A percentile compares a stretch with the other conserved stretches of the same genome.
These are phyloP conservation scores for Rhododendron ferrugineum DNA, from an alignment of 148 eudicot genomes.

Conservation along the genomic window DNA sequence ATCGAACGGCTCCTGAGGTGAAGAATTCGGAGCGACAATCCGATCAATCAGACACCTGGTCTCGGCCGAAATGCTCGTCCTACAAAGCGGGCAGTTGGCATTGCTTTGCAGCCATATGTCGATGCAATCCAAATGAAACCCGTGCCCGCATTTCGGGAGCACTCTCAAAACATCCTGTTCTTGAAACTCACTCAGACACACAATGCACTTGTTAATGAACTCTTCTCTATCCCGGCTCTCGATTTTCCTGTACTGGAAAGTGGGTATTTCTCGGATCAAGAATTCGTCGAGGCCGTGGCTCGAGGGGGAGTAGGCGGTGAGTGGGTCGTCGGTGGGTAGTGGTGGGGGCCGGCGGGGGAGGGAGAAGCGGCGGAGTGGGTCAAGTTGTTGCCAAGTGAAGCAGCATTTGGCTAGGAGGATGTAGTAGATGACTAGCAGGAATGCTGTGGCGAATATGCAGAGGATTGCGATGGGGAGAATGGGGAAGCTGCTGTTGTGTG, in stretches of 20 bases:
- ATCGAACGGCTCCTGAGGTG: neutral
- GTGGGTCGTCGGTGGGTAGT: slow-evolving; percentile 18
- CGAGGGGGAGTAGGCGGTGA: slow-evolving; percentile 49
- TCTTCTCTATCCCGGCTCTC: slow-evolving; percentile 9
- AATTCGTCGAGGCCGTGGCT: slow-evolving; percentile 60
- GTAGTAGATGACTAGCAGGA: slow-evolving; percentile 61
- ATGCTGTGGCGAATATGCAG: slow-evolving; percentile 50
- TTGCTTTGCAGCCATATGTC: slow-evolving; percentile 78
- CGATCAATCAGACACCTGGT: slow-evolving; percentile 28
- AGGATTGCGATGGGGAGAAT: slow-evolving; percentile 47
- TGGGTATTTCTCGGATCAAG: slow-evolving; percentile 62
- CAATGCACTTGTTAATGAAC: slow-evolving; percentile 54
- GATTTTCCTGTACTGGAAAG: slow-evolving; percentile 43
- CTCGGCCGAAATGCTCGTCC: slow-evolving; percentile 60
- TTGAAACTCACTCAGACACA: slow-evolving; percentile 62
- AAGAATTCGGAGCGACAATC: neutral
- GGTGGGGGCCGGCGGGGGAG: slow-evolving; percentile 9
- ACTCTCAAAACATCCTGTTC: slow-evolving; percentile 54
- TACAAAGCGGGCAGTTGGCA: slow-evolving; percentile 80
- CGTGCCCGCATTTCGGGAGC: slow-evolving; percentile 65
- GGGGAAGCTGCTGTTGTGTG: slow-evolving; percentile 34
- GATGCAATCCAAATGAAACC: slow-evolving; percentile 77
- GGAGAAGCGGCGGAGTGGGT: slow-evolving; percentile 47
- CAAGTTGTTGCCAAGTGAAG: slow-evolving; percentile 53
- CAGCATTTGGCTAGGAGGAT: slow-evolving; percentile 66